Base-by-base conservation (phyloP, 2,329 filamentous ascomycete species). In the Trichoderma sp. region DNA sequence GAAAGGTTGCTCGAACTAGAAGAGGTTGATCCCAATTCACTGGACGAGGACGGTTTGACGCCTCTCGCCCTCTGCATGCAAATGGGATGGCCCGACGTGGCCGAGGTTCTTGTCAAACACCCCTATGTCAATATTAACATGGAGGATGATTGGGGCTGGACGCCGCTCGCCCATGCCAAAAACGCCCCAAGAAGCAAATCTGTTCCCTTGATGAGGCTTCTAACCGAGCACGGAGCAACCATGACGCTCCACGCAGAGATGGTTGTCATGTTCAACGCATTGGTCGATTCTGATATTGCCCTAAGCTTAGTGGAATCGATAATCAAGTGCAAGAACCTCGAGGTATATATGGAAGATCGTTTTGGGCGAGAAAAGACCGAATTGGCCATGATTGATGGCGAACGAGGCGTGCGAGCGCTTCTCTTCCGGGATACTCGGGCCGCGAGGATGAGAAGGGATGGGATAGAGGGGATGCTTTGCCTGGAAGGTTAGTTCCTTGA, bases 1-100 rank as follows among this genome's bases (percentile, higher is more conserved):
- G n/a, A 3, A 28, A 28, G 62, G 17, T 20, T 71, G 2, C 70
- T 71, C 3, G 4, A 71, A 6, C 63, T 43, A 11, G 8, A 39
- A 30, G 55, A 62, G 6, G 57, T 71, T 17, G 57, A 71, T 39
- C 53, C 57, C 6, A 68, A 68, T 23, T 6, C 36, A 6, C 26
- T 5, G 6, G 70, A 71, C 3, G 57, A 71, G 20, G 63, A 71
- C 50, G 63, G 70, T 43, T 17, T 58, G 11, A 71, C 64, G 13
- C 53, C 70, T 9, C 64, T 71, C 17, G 28, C 23, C 15, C 30
- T 43, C 20, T 30, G 39, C 15, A 47, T 55, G 39, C n/a, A 34
- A 30, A 13, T 13, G 3, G 55, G 39, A 1, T 47, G 15, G 17
- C 30, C 30, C 6, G n/a, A 50, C 13, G 28, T 68, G 34, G 55